Evolutionary conservation across 305 asterid genomes (phyloP).

Genomic region (Fraxinus xanthoxyloides): DNA sequence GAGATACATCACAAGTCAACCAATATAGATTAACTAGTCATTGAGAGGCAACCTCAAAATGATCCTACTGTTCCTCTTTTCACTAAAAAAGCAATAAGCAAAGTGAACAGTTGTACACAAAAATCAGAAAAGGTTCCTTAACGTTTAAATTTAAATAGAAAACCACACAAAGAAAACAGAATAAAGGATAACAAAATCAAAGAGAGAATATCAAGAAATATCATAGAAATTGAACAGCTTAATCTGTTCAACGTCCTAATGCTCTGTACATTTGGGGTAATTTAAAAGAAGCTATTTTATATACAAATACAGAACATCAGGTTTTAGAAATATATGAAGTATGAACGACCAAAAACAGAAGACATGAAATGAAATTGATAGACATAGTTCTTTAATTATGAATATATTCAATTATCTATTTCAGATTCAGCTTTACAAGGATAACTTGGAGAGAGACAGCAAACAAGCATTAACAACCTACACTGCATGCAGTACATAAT

Average conservation of each 20-base stretch:
- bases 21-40: not conserved
- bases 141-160: not conserved
- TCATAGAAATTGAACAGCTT: not conserved
- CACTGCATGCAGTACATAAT: conserved; percentile 16
- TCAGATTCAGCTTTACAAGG: not conserved
- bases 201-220: not conserved
- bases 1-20: not conserved
- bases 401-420: not conserved
- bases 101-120: not conserved
- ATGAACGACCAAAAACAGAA: conserved; percentile 16
- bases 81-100: not conserved
- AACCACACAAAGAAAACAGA: not conserved
- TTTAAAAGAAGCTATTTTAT: not conserved
- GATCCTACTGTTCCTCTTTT: not conserved
- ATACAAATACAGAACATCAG: not conserved
- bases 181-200: not conserved
- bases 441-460: not conserved
- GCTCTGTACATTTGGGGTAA: conserved; percentile 6
- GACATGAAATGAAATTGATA: not conserved
- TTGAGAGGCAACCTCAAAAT: not conserved
- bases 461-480: conserved; percentile 22
- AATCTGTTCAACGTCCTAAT: conserved; percentile 10
- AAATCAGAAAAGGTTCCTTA: not conserved
- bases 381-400: not conserved
- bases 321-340: not conserved